Evolutionary conservation across 2,329 filamentous ascomycete genomes (phyloP), one percentile per base, ranked within the genome.

Genomic region (Verticillium tricorpus): DNA sequence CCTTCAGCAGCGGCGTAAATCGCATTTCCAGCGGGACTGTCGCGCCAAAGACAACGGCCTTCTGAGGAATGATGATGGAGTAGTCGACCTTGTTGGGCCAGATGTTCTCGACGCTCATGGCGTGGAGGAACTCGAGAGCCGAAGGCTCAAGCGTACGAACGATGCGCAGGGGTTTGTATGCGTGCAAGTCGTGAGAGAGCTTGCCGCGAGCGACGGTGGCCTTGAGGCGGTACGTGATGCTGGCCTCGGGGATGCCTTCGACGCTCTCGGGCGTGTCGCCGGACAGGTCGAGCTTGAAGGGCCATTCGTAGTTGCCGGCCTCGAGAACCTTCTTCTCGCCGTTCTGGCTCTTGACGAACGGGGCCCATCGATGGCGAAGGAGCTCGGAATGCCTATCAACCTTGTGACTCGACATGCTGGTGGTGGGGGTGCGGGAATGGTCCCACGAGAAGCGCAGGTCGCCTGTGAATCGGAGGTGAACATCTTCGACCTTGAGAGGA

Each of bases 11-110:
- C 0, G 94, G 93, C 1, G 93, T 91, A 65, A 98, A 88, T 65
- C 91, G 87, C 78, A 97, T 94, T 68, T 96, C 89, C 63, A 97
- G 83, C 1, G 88, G 87, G 57, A 98, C 88, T 25, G 84, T 84
- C n/a, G 92, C 96, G 58, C 95, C 95, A 69, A 97, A 96, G 19
- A 97, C 90, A 60, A 97, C 89, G 2, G 95, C 95, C 78, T 97
- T 97, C 70, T 92, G 93, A 0, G 95, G 94, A 12, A 96, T 91
- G 62, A 92, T 87, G 65, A 99, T 93, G 34, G 92, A 94, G 78
- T 99, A 99, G 73, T 96, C 92, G 69, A 98, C 86, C 80, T 99
- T 99, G 79, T 97, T 95, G 6, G 93, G 91, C 95, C 95, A 99
- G 66, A 96, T 90, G 71, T 97, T 97, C 76, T 97, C 93, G 66